Evolutionary conservation across 176 grass and related monocot genomes (phyloP).

Genomic region (Poa annua): DNA sequence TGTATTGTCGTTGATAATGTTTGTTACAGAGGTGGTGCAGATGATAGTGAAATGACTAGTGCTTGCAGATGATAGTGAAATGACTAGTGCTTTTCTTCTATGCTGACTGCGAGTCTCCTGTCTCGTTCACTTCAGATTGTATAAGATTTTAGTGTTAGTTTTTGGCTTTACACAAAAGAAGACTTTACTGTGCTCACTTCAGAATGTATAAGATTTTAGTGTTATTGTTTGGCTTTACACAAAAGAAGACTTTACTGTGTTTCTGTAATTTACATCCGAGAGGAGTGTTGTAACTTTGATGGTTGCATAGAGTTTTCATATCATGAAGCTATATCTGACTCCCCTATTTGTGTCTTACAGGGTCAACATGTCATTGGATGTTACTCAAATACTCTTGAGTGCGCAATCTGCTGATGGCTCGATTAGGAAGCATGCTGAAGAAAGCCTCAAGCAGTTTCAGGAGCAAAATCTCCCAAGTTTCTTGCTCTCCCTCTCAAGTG

Average conservation of each 20-base stretch:
- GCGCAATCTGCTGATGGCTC: constrained; percentile 69
- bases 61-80: constrained; percentile 28
- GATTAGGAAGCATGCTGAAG: constrained; percentile 75
- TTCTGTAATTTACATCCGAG: background rate
- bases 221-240: constrained; percentile 17
- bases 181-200: background rate
- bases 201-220: background rate
- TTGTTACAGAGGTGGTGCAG: background rate
- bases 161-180: constrained; percentile 5
- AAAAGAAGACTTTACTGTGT: background rate
- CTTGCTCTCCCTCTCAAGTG: constrained; percentile 62
- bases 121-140: background rate
- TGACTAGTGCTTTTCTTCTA: constrained; percentile 1
- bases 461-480: constrained; percentile 82
- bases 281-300: constrained; percentile 1
- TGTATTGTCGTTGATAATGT: background rate
- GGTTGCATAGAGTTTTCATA: background rate
- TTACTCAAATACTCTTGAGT: constrained; percentile 83
- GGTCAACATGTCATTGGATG: constrained; percentile 68
- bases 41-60: constrained; percentile 27
- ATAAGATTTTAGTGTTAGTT: background rate
- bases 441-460: constrained; percentile 83
- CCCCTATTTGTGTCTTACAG: constrained; percentile 39
- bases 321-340: background rate
- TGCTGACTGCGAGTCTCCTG: background rate